Conservation (phyloP, 192 early-diverging fungal genomes). For the Linnemannia zychae region DNA sequence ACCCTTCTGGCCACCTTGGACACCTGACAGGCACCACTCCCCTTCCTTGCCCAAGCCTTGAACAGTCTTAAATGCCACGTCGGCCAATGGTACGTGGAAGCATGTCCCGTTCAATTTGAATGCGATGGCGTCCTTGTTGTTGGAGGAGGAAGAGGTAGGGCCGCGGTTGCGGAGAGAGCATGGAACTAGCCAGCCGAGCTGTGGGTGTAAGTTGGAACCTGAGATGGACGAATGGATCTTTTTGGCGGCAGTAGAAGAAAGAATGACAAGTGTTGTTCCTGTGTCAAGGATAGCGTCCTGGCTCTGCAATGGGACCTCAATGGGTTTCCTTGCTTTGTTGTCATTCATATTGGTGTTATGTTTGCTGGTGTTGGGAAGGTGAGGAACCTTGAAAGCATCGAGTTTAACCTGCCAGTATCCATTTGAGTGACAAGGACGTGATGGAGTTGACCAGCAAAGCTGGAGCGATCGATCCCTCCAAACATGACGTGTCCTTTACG, state of each 20-base stretch:
- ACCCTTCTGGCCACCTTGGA: slow-evolving; percentile 36
- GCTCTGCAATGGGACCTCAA: slow-evolving; percentile 32
- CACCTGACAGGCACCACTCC: slow-evolving; percentile 17
- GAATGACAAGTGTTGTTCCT: slow-evolving; percentile 72
- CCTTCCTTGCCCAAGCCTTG: not conserved
- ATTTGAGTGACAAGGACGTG: slow-evolving; percentile 64
- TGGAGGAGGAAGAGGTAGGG: not conserved
- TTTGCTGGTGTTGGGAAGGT: not conserved
- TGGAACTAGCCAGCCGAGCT: slow-evolving; percentile 14
- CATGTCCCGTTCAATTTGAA: slow-evolving; percentile 51
- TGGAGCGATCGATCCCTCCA: slow-evolving; percentile 62
- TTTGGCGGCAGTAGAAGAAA: slow-evolving; percentile 61
- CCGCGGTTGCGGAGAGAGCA: slow-evolving; percentile 15
- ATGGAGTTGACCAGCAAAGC: slow-evolving; percentile 61
- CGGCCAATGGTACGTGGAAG: slow-evolving; percentile 43
- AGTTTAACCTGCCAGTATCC: slow-evolving; percentile 70
- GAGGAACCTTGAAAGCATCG: slow-evolving; percentile 46
- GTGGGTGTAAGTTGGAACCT: not conserved
- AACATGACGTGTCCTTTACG: slow-evolving; percentile 63
- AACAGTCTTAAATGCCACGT: slow-evolving; percentile 41
- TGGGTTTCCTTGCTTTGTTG: not conserved
- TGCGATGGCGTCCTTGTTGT: slow-evolving; percentile 13
- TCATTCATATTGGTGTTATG: not conserved
- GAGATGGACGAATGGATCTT: slow-evolving; percentile 54
- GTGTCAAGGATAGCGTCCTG: slow-evolving; percentile 68